A percentile compares a stretch with the other conserved stretches of the same genome.
phyloP scores from a whole-genome alignment of 169 alveolate genomes.

The Plasmodium adleri region DNA sequence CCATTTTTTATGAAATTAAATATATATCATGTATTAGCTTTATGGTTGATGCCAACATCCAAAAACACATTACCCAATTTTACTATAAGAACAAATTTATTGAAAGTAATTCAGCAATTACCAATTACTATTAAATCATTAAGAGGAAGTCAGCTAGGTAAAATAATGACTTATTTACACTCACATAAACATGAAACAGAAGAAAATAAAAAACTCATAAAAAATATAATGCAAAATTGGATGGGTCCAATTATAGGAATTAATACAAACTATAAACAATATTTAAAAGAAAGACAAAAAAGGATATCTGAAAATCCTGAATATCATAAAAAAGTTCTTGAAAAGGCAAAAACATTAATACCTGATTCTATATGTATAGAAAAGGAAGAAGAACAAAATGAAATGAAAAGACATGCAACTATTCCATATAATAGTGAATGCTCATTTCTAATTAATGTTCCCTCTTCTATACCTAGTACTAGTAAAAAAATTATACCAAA shows the following conservation, averaged over 20 bases:
- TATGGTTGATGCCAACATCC: constrained; percentile 86
- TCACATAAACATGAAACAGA: constrained; percentile 88
- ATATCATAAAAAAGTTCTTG: constrained; percentile 65
- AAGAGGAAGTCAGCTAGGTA: constrained; percentile 88
- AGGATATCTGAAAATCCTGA: constrained; percentile 70
- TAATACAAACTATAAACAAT: constrained; percentile 80
- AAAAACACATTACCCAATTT: constrained; percentile 90
- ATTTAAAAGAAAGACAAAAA: constrained; percentile 74
- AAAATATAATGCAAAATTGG: constrained; percentile 89
- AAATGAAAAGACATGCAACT: constrained; percentile 66
- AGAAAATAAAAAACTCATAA: constrained; percentile 85
- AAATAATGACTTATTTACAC: constrained; percentile 86
- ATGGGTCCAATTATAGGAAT: constrained; percentile 87
- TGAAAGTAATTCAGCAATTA: constrained; percentile 83
- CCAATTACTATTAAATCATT: constrained; percentile 87
- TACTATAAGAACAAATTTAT: constrained; percentile 85
- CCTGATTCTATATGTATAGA: constrained; percentile 70
- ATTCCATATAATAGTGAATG: constrained; percentile 74
- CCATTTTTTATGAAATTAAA: constrained; percentile 88
- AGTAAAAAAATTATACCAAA: constrained; percentile 34
- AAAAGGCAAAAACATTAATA: constrained; percentile 67
- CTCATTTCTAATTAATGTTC: constrained; percentile 73
- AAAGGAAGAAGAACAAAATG: constrained; percentile 77
- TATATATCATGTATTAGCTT: constrained; percentile 86
- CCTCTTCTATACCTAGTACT: constrained; percentile 48